Evolutionary conservation across 192 early-diverging fungal genomes (phyloP).

Genomic region (Allomyces macrogynus): DNA sequence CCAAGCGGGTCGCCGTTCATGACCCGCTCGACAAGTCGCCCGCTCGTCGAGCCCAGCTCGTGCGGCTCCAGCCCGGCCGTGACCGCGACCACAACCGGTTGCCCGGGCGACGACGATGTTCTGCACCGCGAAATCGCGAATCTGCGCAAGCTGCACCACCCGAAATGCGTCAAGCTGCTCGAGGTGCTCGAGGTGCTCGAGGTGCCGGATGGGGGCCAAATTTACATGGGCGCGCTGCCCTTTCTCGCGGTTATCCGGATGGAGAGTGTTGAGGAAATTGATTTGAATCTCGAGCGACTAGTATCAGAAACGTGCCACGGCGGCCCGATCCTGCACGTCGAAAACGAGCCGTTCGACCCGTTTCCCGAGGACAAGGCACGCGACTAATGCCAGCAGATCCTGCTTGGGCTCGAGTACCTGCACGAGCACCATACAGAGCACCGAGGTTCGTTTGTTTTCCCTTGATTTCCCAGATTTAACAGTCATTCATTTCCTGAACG

Average conservation of each 20-base stretch:
- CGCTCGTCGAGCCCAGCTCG: background rate
- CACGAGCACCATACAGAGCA: background rate
- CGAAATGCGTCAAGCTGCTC: constrained; percentile 46
- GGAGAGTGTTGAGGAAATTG: no score
- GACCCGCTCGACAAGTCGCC: constrained; percentile 16
- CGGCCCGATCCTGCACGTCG: background rate
- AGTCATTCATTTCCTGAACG: no score
- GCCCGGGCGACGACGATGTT: constrained; percentile 24
- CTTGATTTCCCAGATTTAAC: no score
- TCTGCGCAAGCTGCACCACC: constrained; percentile 81
- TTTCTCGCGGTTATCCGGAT: no score
- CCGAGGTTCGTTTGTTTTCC: no score
- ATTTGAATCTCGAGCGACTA: no score
- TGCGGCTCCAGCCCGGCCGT: no score
- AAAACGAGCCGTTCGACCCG: no score
- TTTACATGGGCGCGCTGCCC: background rate
- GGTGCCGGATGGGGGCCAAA: background rate
- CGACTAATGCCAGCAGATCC: background rate
- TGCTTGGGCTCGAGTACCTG: background rate
- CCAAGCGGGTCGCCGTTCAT: constrained; percentile 25
- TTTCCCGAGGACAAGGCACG: background rate
- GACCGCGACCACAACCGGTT: no score
- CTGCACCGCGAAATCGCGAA: constrained; percentile 79
- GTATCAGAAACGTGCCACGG: background rate
- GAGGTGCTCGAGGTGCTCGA: background rate